A percentile compares a stretch with the other conserved stretches of the same genome.
These are phyloP conservation scores for Oryza australiensis DNA, from an alignment of 176 grass and related monocot genomes.

Conservation along the genomic window DNA sequence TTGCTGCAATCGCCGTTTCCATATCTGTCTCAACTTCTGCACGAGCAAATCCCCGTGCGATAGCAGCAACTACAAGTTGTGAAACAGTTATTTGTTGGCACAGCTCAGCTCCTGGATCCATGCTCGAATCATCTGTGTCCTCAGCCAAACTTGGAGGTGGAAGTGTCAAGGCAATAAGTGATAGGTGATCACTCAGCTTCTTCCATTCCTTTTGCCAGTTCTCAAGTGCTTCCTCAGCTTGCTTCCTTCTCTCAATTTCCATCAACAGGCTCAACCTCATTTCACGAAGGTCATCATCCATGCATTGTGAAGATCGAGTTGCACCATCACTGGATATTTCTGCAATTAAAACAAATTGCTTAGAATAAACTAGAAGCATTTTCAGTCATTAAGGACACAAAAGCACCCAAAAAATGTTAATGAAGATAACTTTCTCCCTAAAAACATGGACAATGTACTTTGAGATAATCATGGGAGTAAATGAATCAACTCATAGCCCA, in stretches of 20 bases:
- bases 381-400: background rate
- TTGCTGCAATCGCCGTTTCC: constrained; percentile 63
- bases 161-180: constrained; percentile 60
- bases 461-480: background rate
- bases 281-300: constrained; percentile 76
- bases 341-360: constrained; percentile 32
- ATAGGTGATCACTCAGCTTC: constrained; percentile 70
- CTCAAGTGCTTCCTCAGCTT: constrained; percentile 76
- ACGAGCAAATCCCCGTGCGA: constrained; percentile 58
- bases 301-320: constrained; percentile 38
- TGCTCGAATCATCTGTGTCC: constrained; percentile 47
- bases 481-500: background rate
- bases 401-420: background rate
- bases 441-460: background rate
- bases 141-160: constrained; percentile 43
- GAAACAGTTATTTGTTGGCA: constrained; percentile 77
- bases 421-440: background rate
- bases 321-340: constrained; percentile 89
- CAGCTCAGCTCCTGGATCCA: constrained; percentile 73
- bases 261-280: constrained; percentile 75
- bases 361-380: constrained; percentile 6
- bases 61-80: constrained; percentile 66
- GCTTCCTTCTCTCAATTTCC: constrained; percentile 84
- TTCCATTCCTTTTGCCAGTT: constrained; percentile 76
- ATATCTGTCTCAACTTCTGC: constrained; percentile 70